phyloP scores from a whole-genome alignment of 176 grass and related monocot species.

The Eragrostis curvula region DNA sequence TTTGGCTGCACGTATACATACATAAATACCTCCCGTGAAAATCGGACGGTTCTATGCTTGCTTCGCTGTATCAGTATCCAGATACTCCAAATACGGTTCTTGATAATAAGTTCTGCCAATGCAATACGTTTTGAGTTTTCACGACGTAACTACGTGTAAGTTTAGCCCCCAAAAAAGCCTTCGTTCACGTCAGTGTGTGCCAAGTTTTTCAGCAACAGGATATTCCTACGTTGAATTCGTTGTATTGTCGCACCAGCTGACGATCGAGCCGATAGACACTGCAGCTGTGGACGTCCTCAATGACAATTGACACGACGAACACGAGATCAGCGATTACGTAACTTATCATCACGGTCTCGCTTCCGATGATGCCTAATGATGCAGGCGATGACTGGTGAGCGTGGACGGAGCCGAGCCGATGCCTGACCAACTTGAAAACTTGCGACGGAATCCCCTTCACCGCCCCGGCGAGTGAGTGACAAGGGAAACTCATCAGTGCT shows the following conservation, averaged over 20 bases:
- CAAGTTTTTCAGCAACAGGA: too few species aligned
- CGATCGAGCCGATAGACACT: neutral
- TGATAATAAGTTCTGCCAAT: too few species aligned
- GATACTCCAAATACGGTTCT: neutral
- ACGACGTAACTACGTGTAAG: too few species aligned
- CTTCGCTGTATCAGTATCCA: neutral
- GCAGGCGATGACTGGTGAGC: neutral
- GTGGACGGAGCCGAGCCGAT: neutral
- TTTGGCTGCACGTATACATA: slow-evolving; percentile 17
- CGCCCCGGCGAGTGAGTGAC: neutral
- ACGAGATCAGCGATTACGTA: neutral
- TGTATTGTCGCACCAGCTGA: neutral
- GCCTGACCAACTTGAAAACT: neutral
- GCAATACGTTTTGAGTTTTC: too few species aligned
- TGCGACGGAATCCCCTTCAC: neutral
- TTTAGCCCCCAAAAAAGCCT: too few species aligned
- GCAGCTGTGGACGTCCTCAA: neutral
- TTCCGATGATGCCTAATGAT: neutral
- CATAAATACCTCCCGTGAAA: neutral
- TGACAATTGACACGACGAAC: neutral
- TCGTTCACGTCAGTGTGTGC: too few species aligned
- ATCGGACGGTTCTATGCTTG: neutral
- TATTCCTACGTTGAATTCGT: neutral
- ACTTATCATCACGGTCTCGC: neutral
- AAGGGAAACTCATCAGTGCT: neutral